Conservation (phyloP, 805 yeast genomes). For the Spathaspora girioi region DNA sequence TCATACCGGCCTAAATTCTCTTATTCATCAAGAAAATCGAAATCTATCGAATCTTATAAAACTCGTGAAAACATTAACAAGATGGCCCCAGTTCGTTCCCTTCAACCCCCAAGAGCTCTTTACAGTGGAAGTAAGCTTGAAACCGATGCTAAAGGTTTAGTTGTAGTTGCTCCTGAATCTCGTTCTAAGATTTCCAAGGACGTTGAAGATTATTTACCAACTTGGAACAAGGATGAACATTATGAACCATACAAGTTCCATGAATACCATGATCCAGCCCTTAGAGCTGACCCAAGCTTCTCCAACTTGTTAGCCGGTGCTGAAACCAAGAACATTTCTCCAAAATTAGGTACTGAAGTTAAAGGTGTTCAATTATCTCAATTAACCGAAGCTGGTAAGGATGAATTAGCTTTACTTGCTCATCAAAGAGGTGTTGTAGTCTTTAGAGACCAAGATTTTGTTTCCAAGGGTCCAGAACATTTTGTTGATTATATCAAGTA, state of each 20-base stretch:
- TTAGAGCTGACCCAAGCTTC: constrained; percentile 51
- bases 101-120: constrained; percentile 4
- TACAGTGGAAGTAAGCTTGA: constrained; percentile 5
- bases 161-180: constrained; percentile 9
- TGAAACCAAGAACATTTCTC: constrained; percentile 45
- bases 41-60: not conserved
- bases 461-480: constrained; percentile 30
- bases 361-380: constrained; percentile 55
- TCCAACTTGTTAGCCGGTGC: constrained; percentile 41
- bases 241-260: constrained; percentile 50
- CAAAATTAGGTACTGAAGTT: constrained; percentile 70
- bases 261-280: constrained; percentile 56
- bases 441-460: constrained; percentile 63
- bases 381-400: constrained; percentile 50
- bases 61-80: not conserved
- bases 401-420: constrained; percentile 63
- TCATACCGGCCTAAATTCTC: not conserved
- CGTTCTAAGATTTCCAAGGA: constrained; percentile 1
- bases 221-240: constrained; percentile 36
- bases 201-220: constrained; percentile 21
- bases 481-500: constrained; percentile 29
- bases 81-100: constrained; percentile 10
- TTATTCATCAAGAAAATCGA: not conserved
- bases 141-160: constrained; percentile 8
- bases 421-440: constrained; percentile 68